A percentile compares a stretch with the other conserved stretches of the same genome.
Evolutionary conservation across 768 basidiomycete species (phyloP).

Genomic region (Sarcodon aspratus): DNA sequence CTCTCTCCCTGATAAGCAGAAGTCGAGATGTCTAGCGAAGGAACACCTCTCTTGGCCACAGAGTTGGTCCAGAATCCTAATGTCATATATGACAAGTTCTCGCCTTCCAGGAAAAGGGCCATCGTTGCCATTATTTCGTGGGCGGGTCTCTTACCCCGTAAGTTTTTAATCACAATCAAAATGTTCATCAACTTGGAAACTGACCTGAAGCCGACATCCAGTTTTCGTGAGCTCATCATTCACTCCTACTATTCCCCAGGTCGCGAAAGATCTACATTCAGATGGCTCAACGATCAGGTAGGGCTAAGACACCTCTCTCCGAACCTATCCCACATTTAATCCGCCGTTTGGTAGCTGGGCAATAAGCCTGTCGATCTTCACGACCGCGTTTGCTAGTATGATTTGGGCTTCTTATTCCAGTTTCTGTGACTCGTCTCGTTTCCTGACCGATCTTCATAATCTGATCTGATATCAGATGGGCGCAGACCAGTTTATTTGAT

Average conservation of each 20-base stretch:
- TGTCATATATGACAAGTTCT: conserved; percentile 51
- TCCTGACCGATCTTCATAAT: neutral
- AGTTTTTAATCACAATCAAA: conserved; percentile 8
- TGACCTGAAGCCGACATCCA: conserved; percentile 13
- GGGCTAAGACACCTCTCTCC: neutral
- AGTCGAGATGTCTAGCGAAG: neutral
- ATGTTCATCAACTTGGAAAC: neutral
- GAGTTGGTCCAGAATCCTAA: conserved; percentile 9
- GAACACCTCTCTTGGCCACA: neutral
- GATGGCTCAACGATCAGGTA: conserved; percentile 49
- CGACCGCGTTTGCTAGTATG: conserved; percentile 32
- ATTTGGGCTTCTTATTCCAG: conserved; percentile 40
- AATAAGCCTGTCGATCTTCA: conserved; percentile 38
- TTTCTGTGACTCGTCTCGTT: conserved; percentile 26
- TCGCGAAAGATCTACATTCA: conserved; percentile 52
- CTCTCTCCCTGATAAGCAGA: neutral
- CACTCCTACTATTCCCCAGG: conserved; percentile 64
- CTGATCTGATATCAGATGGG: conserved; percentile 35
- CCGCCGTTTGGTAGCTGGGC: conserved; percentile 24
- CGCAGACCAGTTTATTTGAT: conserved; percentile 47
- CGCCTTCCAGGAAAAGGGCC: conserved; percentile 30
- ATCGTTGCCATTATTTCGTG: conserved; percentile 50
- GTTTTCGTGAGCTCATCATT: conserved; percentile 63
- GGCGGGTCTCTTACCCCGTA: conserved; percentile 55
- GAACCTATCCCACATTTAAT: neutral